Conservation (phyloP, 2,329 filamentous ascomycete genomes). For the Colletotrichum sp. region DNA sequence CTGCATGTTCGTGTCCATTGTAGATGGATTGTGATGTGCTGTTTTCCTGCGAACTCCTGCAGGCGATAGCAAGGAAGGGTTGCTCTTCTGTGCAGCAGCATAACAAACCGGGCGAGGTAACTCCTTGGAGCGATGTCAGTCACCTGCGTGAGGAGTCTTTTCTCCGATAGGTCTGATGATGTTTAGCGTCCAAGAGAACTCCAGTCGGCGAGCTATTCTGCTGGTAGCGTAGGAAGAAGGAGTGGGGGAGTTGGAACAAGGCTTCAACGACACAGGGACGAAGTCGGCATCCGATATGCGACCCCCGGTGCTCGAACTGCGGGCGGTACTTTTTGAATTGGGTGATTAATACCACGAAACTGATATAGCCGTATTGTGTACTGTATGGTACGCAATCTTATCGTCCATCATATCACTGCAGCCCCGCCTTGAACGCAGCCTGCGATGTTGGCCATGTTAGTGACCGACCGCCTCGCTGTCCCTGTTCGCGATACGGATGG, state of each 20-base stretch:
- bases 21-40: not conserved
- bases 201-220: not conserved
- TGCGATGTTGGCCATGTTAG: not conserved
- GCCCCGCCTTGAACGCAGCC: not conserved
- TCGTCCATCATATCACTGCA: not conserved
- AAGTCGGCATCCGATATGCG: not conserved
- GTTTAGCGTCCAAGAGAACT: not conserved
- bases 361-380: not conserved
- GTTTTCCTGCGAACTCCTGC: constrained; percentile 17
- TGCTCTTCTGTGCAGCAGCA: not conserved
- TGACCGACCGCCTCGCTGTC: not conserved
- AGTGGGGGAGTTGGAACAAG: not conserved
- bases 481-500: not conserved
- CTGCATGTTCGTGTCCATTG: not conserved
- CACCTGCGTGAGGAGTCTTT: not conserved
- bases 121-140: not conserved
- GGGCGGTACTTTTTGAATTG: not conserved
- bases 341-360: not conserved
- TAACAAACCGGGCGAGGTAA: not conserved
- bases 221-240: not conserved
- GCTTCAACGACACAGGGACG: not conserved
- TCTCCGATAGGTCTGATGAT: constrained; percentile 12
- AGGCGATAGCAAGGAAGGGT: not conserved
- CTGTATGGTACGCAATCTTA: not conserved
- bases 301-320: not conserved